phyloP scores from a whole-genome alignment of 768 basidiomycete species.

The Guyanaporus albipodus region DNA sequence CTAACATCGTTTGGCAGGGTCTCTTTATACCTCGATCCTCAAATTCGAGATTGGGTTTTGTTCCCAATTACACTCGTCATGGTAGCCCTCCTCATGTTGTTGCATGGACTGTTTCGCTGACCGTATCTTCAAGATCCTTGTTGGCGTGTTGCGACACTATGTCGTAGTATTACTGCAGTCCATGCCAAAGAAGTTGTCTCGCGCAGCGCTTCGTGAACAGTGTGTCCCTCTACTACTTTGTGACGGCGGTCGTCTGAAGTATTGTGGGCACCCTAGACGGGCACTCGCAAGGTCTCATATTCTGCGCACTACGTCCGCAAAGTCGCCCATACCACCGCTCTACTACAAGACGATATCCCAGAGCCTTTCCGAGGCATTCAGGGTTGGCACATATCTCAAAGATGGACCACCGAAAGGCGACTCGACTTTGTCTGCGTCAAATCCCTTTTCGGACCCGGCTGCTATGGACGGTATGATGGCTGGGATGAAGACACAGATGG shows the following conservation, averaged over 20 bases:
- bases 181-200: slow-evolving; percentile 73
- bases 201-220: slow-evolving; percentile 89
- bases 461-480: slow-evolving; percentile 99
- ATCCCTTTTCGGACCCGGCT: slow-evolving; percentile 84
- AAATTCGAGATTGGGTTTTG: slow-evolving; percentile 91
- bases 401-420: slow-evolving; percentile 71
- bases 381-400: slow-evolving; percentile 79
- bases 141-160: slow-evolving; percentile 91
- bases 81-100: slow-evolving; percentile 45
- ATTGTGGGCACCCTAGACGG: slow-evolving; percentile 42
- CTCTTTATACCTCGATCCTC: slow-evolving; percentile 82
- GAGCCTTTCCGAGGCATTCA: slow-evolving; percentile 67
- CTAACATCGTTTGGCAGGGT: slow-evolving; percentile 30
- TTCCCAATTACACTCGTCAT: slow-evolving; percentile 97
- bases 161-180: slow-evolving; percentile 83
- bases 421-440: slow-evolving; percentile 56
- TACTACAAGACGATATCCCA: slow-evolving; percentile 75
- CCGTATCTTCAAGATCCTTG: slow-evolving; percentile 61
- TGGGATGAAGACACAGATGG: slow-evolving; percentile 98
- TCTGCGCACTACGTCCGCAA: slow-evolving; percentile 73
- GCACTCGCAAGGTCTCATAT: slow-evolving; percentile 81
- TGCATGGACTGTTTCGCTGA: slow-evolving; percentile 2
- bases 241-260: neutral
- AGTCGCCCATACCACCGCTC: slow-evolving; percentile 73
- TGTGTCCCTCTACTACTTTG: slow-evolving; percentile 39